phyloP scores from a whole-genome alignment of 2,329 filamentous ascomycete species.

The Monosporascus ibericus region DNA sequence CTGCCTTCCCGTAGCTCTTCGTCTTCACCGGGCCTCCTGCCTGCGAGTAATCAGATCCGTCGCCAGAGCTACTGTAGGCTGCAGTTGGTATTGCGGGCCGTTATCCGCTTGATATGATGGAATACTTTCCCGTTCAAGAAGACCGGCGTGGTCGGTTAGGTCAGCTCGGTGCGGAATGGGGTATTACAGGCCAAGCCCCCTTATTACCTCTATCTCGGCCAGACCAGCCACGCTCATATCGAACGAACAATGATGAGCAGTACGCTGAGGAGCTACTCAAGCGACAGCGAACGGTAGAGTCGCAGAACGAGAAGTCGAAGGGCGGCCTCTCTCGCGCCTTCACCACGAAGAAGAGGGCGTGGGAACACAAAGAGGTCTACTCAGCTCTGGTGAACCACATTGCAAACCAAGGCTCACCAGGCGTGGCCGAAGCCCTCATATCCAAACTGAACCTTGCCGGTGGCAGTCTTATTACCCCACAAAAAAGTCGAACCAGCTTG shows the following conservation, averaged over 20 bases:
- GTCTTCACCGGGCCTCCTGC: too few species aligned
- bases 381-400: constrained; percentile 45
- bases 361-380: constrained; percentile 48
- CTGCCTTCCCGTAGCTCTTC: too few species aligned
- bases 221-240: constrained; percentile 35
- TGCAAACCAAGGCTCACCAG: constrained; percentile 42
- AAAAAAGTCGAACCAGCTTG: constrained; percentile 42
- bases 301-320: constrained; percentile 30
- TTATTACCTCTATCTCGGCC: constrained; percentile 36
- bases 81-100: too few species aligned
- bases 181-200: constrained; percentile 34
- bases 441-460: constrained; percentile 42
- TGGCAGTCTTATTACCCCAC: constrained; percentile 43
- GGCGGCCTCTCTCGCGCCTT: constrained; percentile 37
- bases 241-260: constrained; percentile 42
- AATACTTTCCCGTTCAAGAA: constrained; percentile 19
- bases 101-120: constrained; percentile 10
- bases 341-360: constrained; percentile 42
- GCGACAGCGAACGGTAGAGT: constrained; percentile 31
- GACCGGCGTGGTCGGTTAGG: constrained; percentile 42
- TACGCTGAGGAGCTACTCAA: constrained; percentile 50
- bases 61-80: too few species aligned
- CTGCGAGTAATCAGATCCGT: too few species aligned
- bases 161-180: constrained; percentile 45
- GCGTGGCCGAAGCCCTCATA: constrained; percentile 51